These are phyloP conservation scores for Talaromyces liani DNA, from an alignment of 495 filamentous ascomycete species.

Conservation along the genomic window DNA sequence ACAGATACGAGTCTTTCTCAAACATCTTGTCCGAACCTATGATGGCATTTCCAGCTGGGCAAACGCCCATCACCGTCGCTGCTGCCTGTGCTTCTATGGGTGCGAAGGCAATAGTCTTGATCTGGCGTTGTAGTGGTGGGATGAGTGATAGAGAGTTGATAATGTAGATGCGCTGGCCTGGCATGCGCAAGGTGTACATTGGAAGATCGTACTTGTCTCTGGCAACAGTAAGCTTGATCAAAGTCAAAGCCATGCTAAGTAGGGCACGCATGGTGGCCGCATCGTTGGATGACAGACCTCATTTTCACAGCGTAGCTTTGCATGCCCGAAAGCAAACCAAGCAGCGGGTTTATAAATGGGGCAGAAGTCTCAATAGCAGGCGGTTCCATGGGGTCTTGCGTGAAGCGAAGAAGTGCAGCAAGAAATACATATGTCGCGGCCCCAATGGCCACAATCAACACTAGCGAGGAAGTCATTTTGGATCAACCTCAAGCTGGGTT, in stretches of 20 bases:
- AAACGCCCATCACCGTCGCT: constrained; percentile 3
- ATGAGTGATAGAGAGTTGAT: constrained; percentile 1
- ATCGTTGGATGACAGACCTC: background rate
- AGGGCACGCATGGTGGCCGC: no score
- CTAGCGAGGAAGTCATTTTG: background rate
- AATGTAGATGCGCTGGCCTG: constrained; percentile 1
- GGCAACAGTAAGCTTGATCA: no score
- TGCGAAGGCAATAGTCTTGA: constrained; percentile 1
- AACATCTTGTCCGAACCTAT: constrained; percentile 2
- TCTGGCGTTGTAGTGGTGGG: constrained; percentile 1
- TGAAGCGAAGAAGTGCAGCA: background rate
- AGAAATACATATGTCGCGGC: background rate
- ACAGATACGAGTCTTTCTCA: background rate
- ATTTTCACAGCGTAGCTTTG: background rate
- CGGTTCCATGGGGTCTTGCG: background rate
- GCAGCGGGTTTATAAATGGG: background rate
- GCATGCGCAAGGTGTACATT: constrained; percentile 3
- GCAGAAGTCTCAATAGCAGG: background rate
- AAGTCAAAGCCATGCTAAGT: no score
- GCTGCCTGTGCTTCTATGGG: constrained; percentile 1
- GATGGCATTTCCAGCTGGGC: constrained; percentile 3
- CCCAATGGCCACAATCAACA: background rate
- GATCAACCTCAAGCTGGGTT: no score
- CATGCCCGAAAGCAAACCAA: constrained; percentile 2
- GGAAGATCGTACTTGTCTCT: constrained; percentile 3